These are phyloP conservation scores for Lichtheimia hyalospora DNA, from an alignment of 371 early-diverging fungal genomes.

Conservation along the genomic window DNA sequence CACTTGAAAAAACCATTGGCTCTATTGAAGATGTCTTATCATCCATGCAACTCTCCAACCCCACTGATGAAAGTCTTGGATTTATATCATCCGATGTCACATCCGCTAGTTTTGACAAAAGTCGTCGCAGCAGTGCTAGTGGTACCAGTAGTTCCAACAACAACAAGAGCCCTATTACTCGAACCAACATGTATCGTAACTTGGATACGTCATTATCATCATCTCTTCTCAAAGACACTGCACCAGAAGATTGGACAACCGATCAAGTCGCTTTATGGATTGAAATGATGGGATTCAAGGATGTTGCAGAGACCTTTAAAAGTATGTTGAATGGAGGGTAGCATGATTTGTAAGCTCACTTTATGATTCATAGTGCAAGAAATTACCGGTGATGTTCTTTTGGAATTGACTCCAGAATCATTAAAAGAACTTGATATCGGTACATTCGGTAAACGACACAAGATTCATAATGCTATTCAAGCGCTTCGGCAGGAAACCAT, in stretches of 20 bases:
- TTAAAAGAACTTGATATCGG: slow-evolving; percentile 69
- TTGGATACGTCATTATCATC: slow-evolving; percentile 10
- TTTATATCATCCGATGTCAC: background rate
- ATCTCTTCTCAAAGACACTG: slow-evolving; percentile 6
- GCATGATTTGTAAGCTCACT: background rate
- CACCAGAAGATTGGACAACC: slow-evolving; percentile 47
- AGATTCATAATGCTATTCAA: slow-evolving; percentile 66
- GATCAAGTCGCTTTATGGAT: slow-evolving; percentile 50
- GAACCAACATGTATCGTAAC: slow-evolving; percentile 12
- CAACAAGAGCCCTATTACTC: background rate
- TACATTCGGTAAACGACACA: slow-evolving; percentile 72
- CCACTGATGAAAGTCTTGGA: too few relatives aligned
- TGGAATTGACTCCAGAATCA: slow-evolving; percentile 65
- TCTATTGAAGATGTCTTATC: slow-evolving; percentile 29
- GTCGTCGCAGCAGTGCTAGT: background rate
- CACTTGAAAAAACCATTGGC: slow-evolving; percentile 32
- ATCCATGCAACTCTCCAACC: slow-evolving; percentile 19
- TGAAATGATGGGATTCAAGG: slow-evolving; percentile 54
- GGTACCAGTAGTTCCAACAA: slow-evolving; percentile 13
- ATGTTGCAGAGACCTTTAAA: slow-evolving; percentile 52
- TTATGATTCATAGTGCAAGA: slow-evolving; percentile 55
- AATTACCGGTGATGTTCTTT: slow-evolving; percentile 68
- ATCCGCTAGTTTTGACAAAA: background rate
- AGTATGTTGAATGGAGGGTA: slow-evolving; percentile 32
- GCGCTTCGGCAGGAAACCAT: slow-evolving; percentile 23